A percentile compares a stretch with the other conserved stretches of the same genome.
These are phyloP conservation scores for Peziza echinospora DNA, from an alignment of 495 filamentous ascomycete species.

Conservation along the genomic window DNA sequence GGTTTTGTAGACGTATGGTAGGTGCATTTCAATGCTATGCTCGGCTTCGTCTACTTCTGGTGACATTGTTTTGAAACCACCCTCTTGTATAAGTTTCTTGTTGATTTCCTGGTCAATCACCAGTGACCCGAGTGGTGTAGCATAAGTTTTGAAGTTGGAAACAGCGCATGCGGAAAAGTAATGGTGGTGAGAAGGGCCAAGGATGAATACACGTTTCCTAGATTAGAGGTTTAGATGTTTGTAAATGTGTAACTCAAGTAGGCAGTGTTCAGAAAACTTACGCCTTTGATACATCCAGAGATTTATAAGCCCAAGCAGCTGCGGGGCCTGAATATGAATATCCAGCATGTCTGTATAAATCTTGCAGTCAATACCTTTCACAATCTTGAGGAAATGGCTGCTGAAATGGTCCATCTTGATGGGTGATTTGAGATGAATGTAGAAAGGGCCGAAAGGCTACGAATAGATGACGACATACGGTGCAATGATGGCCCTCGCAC, in stretches of 20 bases:
- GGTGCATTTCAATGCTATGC: slow-evolving; percentile 92
- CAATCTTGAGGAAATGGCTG: neutral
- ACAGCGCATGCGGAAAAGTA: slow-evolving; percentile 60
- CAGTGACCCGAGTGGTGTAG: slow-evolving; percentile 67
- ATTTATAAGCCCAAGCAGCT: slow-evolving; percentile 87
- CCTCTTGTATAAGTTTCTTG: slow-evolving; percentile 36
- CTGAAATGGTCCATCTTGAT: neutral
- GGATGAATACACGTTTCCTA: slow-evolving; percentile 76
- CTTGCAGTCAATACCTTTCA: slow-evolving; percentile 4
- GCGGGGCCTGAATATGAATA: slow-evolving; percentile 89
- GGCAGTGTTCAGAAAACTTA: no score
- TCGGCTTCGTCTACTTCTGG: slow-evolving; percentile 54
- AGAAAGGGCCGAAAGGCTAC: no score
- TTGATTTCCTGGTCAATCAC: slow-evolving; percentile 48
- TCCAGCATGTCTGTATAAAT: slow-evolving; percentile 55
- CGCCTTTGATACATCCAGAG: slow-evolving; percentile 64
- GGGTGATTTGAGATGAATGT: no score
- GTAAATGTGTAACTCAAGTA: slow-evolving; percentile 10
- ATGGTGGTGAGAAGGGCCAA: slow-evolving; percentile 83
- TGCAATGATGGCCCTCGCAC: slow-evolving; percentile 79
- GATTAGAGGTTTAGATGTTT: neutral
- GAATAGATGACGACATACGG: slow-evolving; percentile 50
- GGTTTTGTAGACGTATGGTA: slow-evolving; percentile 83
- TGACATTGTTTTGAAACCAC: slow-evolving; percentile 55
- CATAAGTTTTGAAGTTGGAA: slow-evolving; percentile 51